Percentiles rank a stretch among this genome's conserved stretches.
These are phyloP conservation scores for Fomitopsis pinicola DNA, from an alignment of 1,284 basidiomycete genomes.

Conservation along the genomic window DNA sequence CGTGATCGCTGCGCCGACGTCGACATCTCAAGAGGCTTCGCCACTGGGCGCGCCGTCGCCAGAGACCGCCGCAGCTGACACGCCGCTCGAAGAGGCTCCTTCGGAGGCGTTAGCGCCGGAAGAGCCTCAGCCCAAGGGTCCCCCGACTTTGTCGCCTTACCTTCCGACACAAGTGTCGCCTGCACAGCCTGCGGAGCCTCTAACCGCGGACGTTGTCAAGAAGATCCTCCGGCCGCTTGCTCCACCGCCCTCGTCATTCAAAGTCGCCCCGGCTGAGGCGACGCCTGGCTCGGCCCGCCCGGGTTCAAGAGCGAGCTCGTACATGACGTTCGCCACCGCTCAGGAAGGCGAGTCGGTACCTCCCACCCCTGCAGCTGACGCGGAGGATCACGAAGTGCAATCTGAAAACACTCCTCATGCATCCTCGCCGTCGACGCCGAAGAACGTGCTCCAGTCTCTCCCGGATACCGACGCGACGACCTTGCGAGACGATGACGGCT, in stretches of 20 bases:
- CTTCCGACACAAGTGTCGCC: not conserved
- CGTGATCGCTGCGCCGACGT: not conserved
- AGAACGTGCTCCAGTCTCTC: not conserved
- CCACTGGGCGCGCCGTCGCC: not conserved
- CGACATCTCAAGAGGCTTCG: not conserved
- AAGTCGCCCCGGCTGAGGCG: slow-evolving; percentile 10
- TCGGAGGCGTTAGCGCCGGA: not conserved
- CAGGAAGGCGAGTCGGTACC: slow-evolving; percentile 20
- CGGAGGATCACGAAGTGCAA: not conserved
- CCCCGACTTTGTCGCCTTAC: slow-evolving; percentile 1
- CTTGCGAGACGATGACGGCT: not conserved
- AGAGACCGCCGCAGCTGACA: not conserved
- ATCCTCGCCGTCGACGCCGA: not conserved
- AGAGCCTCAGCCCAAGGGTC: not conserved
- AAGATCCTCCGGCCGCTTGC: slow-evolving; percentile 6
- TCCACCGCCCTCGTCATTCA: slow-evolving; percentile 27
- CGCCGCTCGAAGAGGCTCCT: not conserved
- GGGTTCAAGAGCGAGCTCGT: slow-evolving; percentile 28
- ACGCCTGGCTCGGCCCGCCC: slow-evolving; percentile 14
- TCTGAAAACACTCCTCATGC: not conserved
- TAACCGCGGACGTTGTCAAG: slow-evolving; percentile 4
- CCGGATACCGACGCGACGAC: not conserved
- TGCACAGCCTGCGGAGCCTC: not conserved
- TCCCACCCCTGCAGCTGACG: slow-evolving; percentile 11
- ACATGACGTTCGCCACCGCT: slow-evolving; percentile 29